phyloP scores from a whole-genome alignment of 2,329 filamentous ascomycete species.

The Diaporthe sp. region DNA sequence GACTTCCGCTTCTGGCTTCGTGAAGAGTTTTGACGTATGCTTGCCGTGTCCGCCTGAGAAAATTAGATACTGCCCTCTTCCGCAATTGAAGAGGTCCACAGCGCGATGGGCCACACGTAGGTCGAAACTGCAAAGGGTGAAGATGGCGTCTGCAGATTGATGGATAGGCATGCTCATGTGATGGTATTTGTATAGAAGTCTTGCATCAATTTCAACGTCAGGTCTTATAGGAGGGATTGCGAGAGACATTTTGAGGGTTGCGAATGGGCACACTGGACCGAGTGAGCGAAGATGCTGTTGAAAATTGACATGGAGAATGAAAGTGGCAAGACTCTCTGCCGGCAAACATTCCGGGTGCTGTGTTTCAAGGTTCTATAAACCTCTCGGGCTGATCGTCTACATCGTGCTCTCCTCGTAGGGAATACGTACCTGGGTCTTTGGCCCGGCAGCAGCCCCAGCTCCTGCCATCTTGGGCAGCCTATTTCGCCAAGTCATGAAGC shows the following conservation, averaged over 20 bases:
- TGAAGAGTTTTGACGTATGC: neutral
- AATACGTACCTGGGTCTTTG: too few species aligned
- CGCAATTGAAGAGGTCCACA: neutral
- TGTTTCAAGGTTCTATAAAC: neutral
- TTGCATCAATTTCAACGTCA: neutral
- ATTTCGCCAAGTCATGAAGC: neutral
- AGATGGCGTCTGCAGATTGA: neutral
- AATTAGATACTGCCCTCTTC: neutral
- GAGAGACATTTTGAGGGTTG: neutral
- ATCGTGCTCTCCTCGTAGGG: neutral
- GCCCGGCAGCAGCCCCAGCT: neutral
- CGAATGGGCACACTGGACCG: neutral
- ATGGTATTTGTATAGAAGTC: neutral
- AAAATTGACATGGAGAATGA: neutral
- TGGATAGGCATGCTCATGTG: neutral
- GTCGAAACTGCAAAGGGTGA: slow-evolving; percentile 29
- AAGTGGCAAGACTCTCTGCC: too few species aligned
- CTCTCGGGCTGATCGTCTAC: neutral
- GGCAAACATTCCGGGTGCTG: neutral
- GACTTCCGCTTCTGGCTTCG: neutral
- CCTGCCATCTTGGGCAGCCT: neutral
- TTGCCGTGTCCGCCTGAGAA: neutral
- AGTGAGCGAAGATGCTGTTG: neutral
- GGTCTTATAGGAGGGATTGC: neutral
- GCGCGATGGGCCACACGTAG: slow-evolving; percentile 9